phyloP scores from a whole-genome alignment of 495 filamentous ascomycete species.

The Barbatosphaeria neglecta region DNA sequence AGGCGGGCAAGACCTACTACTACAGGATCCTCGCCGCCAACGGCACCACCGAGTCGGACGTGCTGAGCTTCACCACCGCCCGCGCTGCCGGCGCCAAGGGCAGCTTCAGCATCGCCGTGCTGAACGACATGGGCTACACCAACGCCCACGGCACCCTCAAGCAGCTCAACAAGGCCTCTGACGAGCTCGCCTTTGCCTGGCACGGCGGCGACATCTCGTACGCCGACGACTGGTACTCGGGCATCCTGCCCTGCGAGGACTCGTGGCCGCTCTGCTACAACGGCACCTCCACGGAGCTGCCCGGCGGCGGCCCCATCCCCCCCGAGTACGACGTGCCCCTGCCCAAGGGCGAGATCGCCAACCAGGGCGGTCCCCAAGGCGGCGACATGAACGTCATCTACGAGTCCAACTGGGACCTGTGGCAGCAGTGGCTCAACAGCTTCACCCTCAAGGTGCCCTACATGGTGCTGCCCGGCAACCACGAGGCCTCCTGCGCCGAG shows the following conservation, averaged over 20 bases:
- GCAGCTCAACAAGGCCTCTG: constrained; percentile 24
- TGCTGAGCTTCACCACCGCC: constrained; percentile 31
- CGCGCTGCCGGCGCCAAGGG: constrained; percentile 24
- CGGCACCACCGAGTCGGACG: constrained; percentile 29
- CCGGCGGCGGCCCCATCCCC: constrained; percentile 18
- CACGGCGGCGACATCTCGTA: constrained; percentile 40
- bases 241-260: constrained; percentile 35
- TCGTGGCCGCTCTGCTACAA: constrained; percentile 45
- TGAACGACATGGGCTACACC: constrained; percentile 41
- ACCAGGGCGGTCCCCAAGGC: constrained; percentile 35
- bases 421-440: constrained; percentile 31
- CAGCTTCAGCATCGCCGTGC: constrained; percentile 20
- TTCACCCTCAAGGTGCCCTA: constrained; percentile 18
- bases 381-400: constrained; percentile 41
- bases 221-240: constrained; percentile 39
- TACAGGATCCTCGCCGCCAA: constrained; percentile 33
- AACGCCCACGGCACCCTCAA: constrained; percentile 35
- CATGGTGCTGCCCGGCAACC: constrained; percentile 24
- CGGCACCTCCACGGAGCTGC: constrained; percentile 29
- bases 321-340: constrained; percentile 30
- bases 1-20: constrained; percentile 33
- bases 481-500: constrained; percentile 22
- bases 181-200: constrained; percentile 33
- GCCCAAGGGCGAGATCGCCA: constrained; percentile 32
- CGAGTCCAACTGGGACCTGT: constrained; percentile 39